Evolutionary conservation across 306 rosid species (phyloP).

Genomic region (Luffa aegyptiaca): DNA sequence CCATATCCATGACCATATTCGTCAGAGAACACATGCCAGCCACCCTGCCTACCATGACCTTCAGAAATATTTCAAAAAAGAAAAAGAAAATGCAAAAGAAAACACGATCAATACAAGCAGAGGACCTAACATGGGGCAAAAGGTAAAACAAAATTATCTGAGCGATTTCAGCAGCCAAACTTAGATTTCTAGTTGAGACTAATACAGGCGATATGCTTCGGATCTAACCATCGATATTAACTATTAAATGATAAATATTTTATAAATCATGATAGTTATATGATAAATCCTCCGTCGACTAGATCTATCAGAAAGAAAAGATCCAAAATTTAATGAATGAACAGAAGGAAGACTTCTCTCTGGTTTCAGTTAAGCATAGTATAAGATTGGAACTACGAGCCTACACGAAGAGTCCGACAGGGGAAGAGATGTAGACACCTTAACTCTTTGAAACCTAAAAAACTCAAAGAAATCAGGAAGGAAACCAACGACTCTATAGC

Average conservation of each 20-base stretch:
- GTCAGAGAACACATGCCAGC: conserved; percentile 76
- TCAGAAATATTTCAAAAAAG: conserved; percentile 37
- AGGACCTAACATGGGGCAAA: not conserved
- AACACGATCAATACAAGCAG: conserved; percentile 10
- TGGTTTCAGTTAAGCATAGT: not conserved
- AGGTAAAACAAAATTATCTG: not conserved
- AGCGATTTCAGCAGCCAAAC: not conserved
- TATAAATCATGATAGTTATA: not conserved
- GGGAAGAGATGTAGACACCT: not conserved
- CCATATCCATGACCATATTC: conserved; percentile 72
- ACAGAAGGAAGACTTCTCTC: not conserved
- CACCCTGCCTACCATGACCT: conserved; percentile 98
- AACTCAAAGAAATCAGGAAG: not conserved
- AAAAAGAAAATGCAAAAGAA: conserved; percentile 37
- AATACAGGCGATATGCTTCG: not conserved
- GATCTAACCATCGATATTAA: not conserved
- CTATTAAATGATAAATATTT: not conserved
- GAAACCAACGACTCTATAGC: not conserved
- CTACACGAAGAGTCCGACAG: not conserved
- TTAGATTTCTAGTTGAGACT: not conserved
- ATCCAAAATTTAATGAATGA: not conserved
- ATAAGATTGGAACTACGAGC: not conserved
- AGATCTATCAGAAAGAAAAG: not conserved
- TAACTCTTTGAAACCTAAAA: not conserved
- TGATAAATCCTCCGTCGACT: not conserved